A percentile compares a stretch with the other conserved stretches of the same genome.
phyloP scores from a whole-genome alignment of 2,329 filamentous ascomycete genomes.

The Penicillium vulpinum region DNA sequence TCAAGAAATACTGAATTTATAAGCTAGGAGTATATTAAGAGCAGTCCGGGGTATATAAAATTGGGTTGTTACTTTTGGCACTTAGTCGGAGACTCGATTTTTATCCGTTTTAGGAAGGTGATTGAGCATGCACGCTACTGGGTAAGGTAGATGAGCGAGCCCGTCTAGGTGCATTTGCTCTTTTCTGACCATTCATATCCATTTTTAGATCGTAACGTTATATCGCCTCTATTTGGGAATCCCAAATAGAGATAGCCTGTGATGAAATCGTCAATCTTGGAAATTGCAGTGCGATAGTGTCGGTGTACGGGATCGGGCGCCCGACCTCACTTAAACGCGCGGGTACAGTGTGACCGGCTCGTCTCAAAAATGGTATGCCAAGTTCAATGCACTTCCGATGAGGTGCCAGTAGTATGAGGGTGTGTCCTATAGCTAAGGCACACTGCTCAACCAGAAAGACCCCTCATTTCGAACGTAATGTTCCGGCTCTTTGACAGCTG shows the following conservation, averaged over 20 bases:
- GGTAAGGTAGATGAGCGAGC: no score
- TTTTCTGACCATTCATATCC: no score
- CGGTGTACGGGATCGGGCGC: conserved; percentile 29
- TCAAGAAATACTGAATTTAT: background rate
- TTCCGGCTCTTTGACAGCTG: conserved; percentile 26
- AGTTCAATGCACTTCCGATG: conserved; percentile 14
- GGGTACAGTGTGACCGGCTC: conserved; percentile 29
- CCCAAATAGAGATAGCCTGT: conserved; percentile 24
- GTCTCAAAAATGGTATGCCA: conserved; percentile 29
- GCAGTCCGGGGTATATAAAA: background rate
- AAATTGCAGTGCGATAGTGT: conserved; percentile 26
- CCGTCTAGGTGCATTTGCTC: no score
- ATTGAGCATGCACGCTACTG: background rate
- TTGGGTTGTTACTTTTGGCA: no score
- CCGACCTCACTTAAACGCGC: conserved; percentile 29
- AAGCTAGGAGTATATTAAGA: background rate
- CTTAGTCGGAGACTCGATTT: background rate
- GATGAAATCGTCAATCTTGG: conserved; percentile 24
- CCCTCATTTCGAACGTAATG: conserved; percentile 28
- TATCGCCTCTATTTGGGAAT: no score
- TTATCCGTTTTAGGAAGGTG: background rate
- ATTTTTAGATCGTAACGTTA: no score
- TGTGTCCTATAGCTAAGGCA: conserved; percentile 15
- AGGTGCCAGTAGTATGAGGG: background rate
- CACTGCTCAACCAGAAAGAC: conserved; percentile 26